A percentile compares a stretch with the other conserved stretches of the same genome.
phyloP scores from a whole-genome alignment of 2,329 filamentous ascomycete genomes.

The Fusarium tanahbumbuense region DNA sequence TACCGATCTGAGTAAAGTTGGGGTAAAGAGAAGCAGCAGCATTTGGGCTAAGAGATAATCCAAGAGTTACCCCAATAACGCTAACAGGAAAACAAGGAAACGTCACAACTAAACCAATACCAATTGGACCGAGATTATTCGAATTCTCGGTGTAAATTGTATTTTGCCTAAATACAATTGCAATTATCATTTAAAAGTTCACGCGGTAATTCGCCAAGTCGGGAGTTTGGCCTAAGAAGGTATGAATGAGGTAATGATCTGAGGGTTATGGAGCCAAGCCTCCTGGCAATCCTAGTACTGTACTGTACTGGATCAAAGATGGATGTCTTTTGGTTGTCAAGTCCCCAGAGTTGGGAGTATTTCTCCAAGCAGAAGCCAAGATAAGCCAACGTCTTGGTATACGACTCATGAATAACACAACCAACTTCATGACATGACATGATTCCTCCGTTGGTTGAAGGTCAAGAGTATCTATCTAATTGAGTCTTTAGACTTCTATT shows the following conservation, averaged over 20 bases:
- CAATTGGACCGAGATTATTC: background rate
- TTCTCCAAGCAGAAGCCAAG: background rate
- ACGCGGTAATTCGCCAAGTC: conserved; percentile 5
- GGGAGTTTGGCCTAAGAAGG: background rate
- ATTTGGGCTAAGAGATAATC: background rate
- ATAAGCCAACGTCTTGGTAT: background rate
- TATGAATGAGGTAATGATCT: conserved; percentile 13
- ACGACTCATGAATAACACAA: background rate
- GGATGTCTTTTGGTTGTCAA: background rate
- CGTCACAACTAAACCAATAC: background rate
- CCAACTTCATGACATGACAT: background rate
- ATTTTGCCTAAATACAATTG: background rate
- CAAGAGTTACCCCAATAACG: background rate
- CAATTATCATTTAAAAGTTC: background rate
- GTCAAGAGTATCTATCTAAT: background rate
- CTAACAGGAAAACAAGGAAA: background rate
- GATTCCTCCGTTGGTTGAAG: background rate
- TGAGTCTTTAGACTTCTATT: background rate
- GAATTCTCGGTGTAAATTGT: background rate
- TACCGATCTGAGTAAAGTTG: background rate
- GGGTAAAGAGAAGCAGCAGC: background rate
- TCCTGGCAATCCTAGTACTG: background rate
- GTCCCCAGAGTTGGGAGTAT: background rate
- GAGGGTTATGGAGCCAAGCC: background rate
- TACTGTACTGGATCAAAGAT: background rate